Evolutionary conservation across 805 yeast species (phyloP).

Genomic region (Saccharomyces kudriavzevii): DNA sequence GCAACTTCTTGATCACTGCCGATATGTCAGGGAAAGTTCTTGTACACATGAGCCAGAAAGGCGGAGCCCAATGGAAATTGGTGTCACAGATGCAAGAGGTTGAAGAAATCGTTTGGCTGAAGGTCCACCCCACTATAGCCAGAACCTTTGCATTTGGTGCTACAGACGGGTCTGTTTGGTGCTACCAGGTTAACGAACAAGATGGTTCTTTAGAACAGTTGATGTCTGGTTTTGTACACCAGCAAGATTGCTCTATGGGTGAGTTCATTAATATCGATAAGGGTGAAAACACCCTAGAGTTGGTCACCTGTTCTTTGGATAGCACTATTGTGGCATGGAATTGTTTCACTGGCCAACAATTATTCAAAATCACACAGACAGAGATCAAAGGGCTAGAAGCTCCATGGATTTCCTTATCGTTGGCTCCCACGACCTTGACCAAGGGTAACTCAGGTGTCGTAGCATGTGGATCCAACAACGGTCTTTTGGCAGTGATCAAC

Average conservation of each 20-base stretch:
- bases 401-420: slow-evolving; percentile 78
- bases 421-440: slow-evolving; percentile 29
- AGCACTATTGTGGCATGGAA: slow-evolving; percentile 86
- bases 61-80: slow-evolving; percentile 77
- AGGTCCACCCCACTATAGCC: slow-evolving; percentile 67
- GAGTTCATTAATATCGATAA: slow-evolving; percentile 52
- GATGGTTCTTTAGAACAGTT: slow-evolving; percentile 54
- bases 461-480: slow-evolving; percentile 85
- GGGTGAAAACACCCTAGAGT: slow-evolving; percentile 51
- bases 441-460: slow-evolving; percentile 44
- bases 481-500: slow-evolving; percentile 73
- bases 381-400: slow-evolving; percentile 69
- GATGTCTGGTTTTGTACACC: slow-evolving; percentile 76
- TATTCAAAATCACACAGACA: slow-evolving; percentile 56
- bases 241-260: slow-evolving; percentile 73
- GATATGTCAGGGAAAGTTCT: slow-evolving; percentile 90
- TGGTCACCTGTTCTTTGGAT: slow-evolving; percentile 78
- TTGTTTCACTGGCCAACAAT: slow-evolving; percentile 64
- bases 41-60: slow-evolving; percentile 60
- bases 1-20: slow-evolving; percentile 73
- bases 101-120: slow-evolving; percentile 82
- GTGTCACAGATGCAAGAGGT: slow-evolving; percentile 72
- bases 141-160: slow-evolving; percentile 84
- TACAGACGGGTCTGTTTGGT: slow-evolving; percentile 90
- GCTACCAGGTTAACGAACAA: slow-evolving; percentile 55